A percentile compares a stretch with the other conserved stretches of the same genome.
Conservation (phyloP, 768 basidiomycete genomes). For the Antrodiella citrinella region DNA sequence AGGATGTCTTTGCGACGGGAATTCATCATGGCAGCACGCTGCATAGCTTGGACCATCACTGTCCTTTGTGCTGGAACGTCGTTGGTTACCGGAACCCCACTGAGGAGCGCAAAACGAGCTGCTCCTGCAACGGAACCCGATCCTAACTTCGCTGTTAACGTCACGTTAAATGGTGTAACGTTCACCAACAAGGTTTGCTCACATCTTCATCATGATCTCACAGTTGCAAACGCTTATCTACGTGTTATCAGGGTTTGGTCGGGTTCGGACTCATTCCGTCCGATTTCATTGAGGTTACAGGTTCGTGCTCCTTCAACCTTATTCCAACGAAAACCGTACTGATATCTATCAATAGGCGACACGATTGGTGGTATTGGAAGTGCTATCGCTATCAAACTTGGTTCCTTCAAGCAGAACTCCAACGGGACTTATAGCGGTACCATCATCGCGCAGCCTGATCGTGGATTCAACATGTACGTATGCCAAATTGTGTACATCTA, state of each 20-base stretch:
- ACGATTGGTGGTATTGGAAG: slow-evolving; percentile 59
- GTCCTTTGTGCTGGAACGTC: background rate
- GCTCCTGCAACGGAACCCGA: slow-evolving; percentile 12
- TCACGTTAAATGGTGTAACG: slow-evolving; percentile 29
- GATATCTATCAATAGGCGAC: slow-evolving; percentile 29
- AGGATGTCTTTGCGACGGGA: background rate
- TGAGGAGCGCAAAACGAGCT: background rate
- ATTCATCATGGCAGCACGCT: background rate
- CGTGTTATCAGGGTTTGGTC: slow-evolving; percentile 37
- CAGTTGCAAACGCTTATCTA: background rate
- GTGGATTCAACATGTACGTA: slow-evolving; percentile 52
- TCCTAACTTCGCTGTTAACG: slow-evolving; percentile 20
- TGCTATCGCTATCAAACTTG: slow-evolving; percentile 47
- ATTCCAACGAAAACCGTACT: no score
- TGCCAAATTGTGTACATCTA: background rate
- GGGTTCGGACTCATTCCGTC: slow-evolving; percentile 57
- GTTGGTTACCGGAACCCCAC: background rate
- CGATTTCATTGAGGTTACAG: slow-evolving; percentile 44
- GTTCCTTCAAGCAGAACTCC: slow-evolving; percentile 30
- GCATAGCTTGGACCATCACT: background rate
- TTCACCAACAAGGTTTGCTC: slow-evolving; percentile 36
- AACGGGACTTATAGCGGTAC: slow-evolving; percentile 41
- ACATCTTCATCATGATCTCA: background rate
- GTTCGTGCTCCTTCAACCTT: slow-evolving; percentile 10
- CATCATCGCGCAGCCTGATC: slow-evolving; percentile 47